Conservation (phyloP, 1,139 yeast species). For the Ogataea hybrid region DNA sequence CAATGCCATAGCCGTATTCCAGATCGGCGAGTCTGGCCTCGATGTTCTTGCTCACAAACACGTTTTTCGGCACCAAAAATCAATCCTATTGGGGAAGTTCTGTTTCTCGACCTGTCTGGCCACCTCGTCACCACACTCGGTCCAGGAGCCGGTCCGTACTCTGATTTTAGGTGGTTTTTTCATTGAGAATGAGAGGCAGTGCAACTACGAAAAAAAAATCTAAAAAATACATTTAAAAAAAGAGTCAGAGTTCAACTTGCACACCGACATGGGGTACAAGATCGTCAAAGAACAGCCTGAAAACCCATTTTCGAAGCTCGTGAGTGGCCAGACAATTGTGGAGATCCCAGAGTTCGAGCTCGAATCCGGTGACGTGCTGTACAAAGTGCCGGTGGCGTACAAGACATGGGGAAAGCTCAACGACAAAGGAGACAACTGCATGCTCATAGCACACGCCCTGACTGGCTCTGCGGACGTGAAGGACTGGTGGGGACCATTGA, state of each 20-base stretch:
- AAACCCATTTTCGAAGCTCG: constrained; percentile 73
- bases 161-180: constrained; percentile 15
- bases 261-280: constrained; percentile 4
- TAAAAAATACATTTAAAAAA: not conserved
- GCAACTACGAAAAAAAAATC: constrained; percentile 3
- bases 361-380: constrained; percentile 78
- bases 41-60: constrained; percentile 1
- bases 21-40: constrained; percentile 1
- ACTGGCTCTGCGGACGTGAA: constrained; percentile 94
- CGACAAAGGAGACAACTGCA: constrained; percentile 62
- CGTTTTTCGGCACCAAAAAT: constrained; percentile 17
- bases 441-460: constrained; percentile 90
- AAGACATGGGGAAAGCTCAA: constrained; percentile 92
- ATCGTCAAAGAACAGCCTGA: constrained; percentile 41
- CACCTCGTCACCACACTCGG: not conserved
- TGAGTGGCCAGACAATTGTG: constrained; percentile 77
- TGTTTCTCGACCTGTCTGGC: constrained; percentile 15
- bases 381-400: constrained; percentile 86
- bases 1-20: constrained; percentile 1
- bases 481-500: constrained; percentile 98
- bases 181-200: constrained; percentile 6
- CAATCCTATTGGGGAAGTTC: constrained; percentile 27
- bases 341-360: constrained; percentile 72
- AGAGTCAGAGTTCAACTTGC: not conserved
- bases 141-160: constrained; percentile 17